Conservation (phyloP, 331 rosid species). For the Telfairia occidentalis region DNA sequence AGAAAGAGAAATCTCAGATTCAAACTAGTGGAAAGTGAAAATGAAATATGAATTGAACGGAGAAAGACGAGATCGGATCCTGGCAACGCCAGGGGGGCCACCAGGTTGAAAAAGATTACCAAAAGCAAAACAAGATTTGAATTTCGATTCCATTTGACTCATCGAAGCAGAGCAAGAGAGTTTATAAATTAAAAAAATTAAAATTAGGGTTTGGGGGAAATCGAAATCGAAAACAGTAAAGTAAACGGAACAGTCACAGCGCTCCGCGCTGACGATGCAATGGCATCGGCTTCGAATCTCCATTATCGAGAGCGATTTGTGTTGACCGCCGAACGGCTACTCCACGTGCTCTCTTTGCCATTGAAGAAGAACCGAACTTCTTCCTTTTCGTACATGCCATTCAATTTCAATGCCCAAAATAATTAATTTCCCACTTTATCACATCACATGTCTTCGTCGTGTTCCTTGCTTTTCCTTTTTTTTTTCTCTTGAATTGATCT, state of each 20-base stretch:
- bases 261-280: no score
- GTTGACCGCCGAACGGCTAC: neutral
- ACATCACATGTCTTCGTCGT: neutral
- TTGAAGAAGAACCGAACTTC: neutral
- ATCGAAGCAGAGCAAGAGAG: neutral
- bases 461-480: neutral
- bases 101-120: neutral
- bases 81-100: neutral
- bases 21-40: neutral
- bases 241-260: neutral
- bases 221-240: neutral
- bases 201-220: neutral
- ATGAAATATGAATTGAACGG: neutral
- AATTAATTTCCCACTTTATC: neutral
- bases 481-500: neutral
- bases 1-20: neutral
- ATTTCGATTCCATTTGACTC: neutral
- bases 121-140: neutral
- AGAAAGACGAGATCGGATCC: neutral
- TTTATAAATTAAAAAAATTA: no score
- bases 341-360: neutral
- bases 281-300: neutral
- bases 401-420: neutral
- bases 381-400: neutral
- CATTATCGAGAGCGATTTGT: neutral